Base-by-base conservation (phyloP, 108 stramenopile species). In the Nitzschia palea region DNA sequence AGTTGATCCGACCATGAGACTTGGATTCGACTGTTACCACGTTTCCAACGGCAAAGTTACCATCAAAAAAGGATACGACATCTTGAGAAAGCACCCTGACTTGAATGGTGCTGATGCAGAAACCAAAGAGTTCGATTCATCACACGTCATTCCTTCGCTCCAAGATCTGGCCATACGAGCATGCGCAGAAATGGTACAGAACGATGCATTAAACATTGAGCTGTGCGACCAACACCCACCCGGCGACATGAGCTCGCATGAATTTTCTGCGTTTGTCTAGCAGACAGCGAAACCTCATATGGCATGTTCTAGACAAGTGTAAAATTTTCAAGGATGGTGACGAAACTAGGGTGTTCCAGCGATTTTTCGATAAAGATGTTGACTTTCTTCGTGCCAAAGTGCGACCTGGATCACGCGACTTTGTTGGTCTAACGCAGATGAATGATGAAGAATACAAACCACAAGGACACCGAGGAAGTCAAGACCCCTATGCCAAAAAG, bases 401-500 rank as follows among this genome's bases (percentile, higher is more conserved):
- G 4, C 65, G 90, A 45, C 67, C 75, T 9, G 61, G 57, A 9
- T 77, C 87, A 1, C 62, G 82, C n/a, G 90, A 91, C 57, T 80
- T 84, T 59, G 77, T 90, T 23, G 90, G 90, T 2, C 65, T 91
- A 58, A 92, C 94, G 4, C 89, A 84, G 53, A 87, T 89, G 71
- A 90, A 83, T 65, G 91, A 92, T 32, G 81, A 89, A 31, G 86
- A 89, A 67, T 85, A 85, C 54, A 85, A 89, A 62, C 62, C 79
- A 12, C 74, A 81, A 47, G 70, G 69, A 28, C 54, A 36, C 3
- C 45, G 74, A 8, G 74, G 74, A n/a, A 70, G 50, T 37, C 64
- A 77, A 43, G 80, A 85, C 54, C 80, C 78, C 1, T 76, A 81
- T 36, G 76, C 71, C 20, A 77, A 57, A 40, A 66, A 71, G 31